Evolutionary conservation across 2,329 filamentous ascomycete genomes (phyloP), one percentile per base, ranked within the genome.

Genomic region (Camillea tinctor): DNA sequence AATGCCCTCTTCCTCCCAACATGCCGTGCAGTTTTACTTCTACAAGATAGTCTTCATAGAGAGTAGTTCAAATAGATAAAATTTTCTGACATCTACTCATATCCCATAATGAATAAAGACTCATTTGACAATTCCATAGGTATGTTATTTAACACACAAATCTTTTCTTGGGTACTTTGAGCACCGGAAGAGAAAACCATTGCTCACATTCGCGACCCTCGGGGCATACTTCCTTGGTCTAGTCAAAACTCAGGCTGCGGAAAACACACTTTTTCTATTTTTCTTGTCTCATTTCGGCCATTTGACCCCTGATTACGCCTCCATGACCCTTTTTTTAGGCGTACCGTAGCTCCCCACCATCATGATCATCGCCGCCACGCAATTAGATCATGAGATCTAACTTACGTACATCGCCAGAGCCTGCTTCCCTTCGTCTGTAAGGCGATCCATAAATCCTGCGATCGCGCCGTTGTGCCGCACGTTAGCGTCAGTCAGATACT

Each of bases 401-500:
- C 63, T 66, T 44, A 86, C 76, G 66, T 85, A 86, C 59, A 80
- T 76, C 55, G 77, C 78, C 65, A 86, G 77, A 1, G 80, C 81
- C 60, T 77, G 72, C 73, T 82, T 82, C 59, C 81, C 84, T 70
- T 92, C 85, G 1, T 82, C 80, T 52, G 82, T 80, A 62, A 97
- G 78, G 67, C 92, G 85, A 74, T 91, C 85, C 57, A 93, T 89
- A 71, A 91, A 94, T 59, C 78, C 79, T 24, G 84, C 86, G 64
- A 97, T 84, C 19, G 85, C 84, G 1, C 93, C 92, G 52, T 81
- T 81, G 68, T 92, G 88, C 69, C 88, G 86, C 71, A 81, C 79
- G 75, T 97, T 92, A 6, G 92, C 92, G 40, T 88, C 86, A 71
- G 88, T 89, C 71, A 97, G 79, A 73, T 92, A 93, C 64, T 84